These are phyloP conservation scores for Epichloe bromicola DNA, from an alignment of 2,329 filamentous ascomycete genomes.

Conservation along the genomic window DNA sequence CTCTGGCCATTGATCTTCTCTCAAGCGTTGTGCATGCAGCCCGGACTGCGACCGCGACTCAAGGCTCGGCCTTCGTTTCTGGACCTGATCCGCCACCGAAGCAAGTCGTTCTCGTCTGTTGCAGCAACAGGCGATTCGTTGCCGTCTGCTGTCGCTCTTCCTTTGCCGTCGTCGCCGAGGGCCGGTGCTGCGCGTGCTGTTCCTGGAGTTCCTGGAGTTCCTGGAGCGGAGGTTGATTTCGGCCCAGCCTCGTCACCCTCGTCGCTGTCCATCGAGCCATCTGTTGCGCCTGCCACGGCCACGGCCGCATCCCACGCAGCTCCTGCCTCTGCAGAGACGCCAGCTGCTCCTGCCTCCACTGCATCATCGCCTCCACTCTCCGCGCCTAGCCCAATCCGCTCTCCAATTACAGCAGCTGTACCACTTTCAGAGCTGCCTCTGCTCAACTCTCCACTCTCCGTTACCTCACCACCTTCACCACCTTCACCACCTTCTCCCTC, in stretches of 20 bases:
- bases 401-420: conserved; percentile 9
- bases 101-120: conserved; percentile 10
- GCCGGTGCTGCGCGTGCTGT: background rate
- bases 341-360: conserved; percentile 11
- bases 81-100: conserved; percentile 31
- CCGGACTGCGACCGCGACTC: conserved; percentile 36
- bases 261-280: background rate
- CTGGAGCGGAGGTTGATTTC: background rate
- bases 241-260: background rate
- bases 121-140: background rate
- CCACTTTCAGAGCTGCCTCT: conserved; percentile 21
- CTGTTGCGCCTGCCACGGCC: background rate
- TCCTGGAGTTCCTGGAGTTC: background rate
- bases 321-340: background rate
- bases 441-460: conserved; percentile 28
- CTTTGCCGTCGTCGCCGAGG: conserved; percentile 4
- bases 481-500: conserved; percentile 14
- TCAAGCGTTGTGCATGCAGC: conserved; percentile 29
- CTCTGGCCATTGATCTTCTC: background rate
- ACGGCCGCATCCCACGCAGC: too few relatives aligned
- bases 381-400: conserved; percentile 3
- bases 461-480: conserved; percentile 16
- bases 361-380: conserved; percentile 22
- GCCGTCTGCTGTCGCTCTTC: background rate
- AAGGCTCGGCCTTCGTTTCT: conserved; percentile 40